Conservation (phyloP, 1,284 basidiomycete genomes). For the Meripilus lineatus region DNA sequence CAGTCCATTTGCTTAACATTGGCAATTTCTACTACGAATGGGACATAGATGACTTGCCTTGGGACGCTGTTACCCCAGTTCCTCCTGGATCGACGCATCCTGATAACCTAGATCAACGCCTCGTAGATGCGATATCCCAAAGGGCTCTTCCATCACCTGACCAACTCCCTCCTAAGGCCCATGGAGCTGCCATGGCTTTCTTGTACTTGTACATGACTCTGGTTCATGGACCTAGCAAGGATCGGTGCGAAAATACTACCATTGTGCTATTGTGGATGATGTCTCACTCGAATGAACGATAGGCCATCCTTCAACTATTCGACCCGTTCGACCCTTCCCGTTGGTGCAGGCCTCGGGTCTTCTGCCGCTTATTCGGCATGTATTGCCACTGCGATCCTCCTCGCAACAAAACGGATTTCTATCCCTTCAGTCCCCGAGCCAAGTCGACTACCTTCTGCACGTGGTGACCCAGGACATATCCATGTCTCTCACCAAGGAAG, state of each 20-base stretch:
- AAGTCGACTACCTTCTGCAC: constrained; percentile 31
- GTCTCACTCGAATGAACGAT: too few relatives aligned
- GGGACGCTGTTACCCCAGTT: constrained; percentile 66
- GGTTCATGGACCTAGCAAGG: constrained; percentile 35
- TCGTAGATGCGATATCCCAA: constrained; percentile 64
- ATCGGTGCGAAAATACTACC: too few relatives aligned
- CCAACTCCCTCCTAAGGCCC: constrained; percentile 45
- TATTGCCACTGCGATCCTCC: constrained; percentile 75
- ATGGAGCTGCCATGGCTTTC: constrained; percentile 78
- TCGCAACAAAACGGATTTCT: constrained; percentile 60
- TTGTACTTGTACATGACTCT: constrained; percentile 93
- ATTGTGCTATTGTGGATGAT: too few relatives aligned
- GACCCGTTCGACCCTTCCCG: constrained; percentile 91
- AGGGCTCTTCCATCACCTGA: constrained; percentile 44
- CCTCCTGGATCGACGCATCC: constrained; percentile 52
- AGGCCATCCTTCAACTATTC: constrained; percentile 78
- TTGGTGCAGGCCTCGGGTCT: constrained; percentile 97
- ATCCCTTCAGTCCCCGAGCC: constrained; percentile 47
- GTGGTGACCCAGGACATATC: constrained; percentile 41
- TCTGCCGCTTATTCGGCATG: constrained; percentile 95
- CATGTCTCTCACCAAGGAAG: constrained; percentile 64
- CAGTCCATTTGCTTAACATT: constrained; percentile 80
- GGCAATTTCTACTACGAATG: constrained; percentile 76
- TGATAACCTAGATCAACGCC: constrained; percentile 61
- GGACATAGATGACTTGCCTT: constrained; percentile 81